These are phyloP conservation scores for Candida insectorum DNA, from an alignment of 805 yeast species.

Conservation along the genomic window DNA sequence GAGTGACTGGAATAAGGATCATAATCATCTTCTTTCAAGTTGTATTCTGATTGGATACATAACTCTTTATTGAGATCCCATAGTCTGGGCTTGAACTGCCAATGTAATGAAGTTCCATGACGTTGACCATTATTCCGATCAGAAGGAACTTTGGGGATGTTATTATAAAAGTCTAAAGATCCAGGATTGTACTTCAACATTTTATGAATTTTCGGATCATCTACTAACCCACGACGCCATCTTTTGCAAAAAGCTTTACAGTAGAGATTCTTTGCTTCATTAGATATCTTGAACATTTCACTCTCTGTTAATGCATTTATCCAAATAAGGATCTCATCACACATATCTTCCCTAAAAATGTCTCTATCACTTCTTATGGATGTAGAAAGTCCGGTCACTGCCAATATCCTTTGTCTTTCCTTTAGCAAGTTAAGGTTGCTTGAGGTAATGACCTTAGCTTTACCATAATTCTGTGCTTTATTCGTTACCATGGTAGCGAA, in stretches of 20 bases:
- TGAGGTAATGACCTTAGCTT: slow-evolving; percentile 65
- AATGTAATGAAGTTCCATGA: slow-evolving; percentile 20
- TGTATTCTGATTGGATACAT: slow-evolving; percentile 48
- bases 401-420: slow-evolving; percentile 53
- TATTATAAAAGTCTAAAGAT: slow-evolving; percentile 28
- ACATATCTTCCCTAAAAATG: slow-evolving; percentile 75
- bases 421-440: slow-evolving; percentile 46
- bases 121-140: slow-evolving; percentile 5
- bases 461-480: slow-evolving; percentile 59
- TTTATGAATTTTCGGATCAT: slow-evolving; percentile 11
- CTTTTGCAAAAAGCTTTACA: slow-evolving; percentile 56
- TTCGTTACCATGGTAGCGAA: slow-evolving; percentile 74
- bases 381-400: slow-evolving; percentile 62
- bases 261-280: slow-evolving; percentile 45
- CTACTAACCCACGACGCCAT: slow-evolving; percentile 55
- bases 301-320: slow-evolving; percentile 55
- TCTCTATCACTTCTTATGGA: slow-evolving; percentile 68
- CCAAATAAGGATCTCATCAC: slow-evolving; percentile 69
- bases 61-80: slow-evolving; percentile 48
- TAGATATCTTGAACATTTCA: slow-evolving; percentile 48
- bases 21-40: slow-evolving; percentile 25
- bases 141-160: slow-evolving; percentile 36
- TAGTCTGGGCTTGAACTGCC: slow-evolving; percentile 35
- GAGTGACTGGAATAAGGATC: slow-evolving; percentile 21
- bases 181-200: slow-evolving; percentile 24